Evolutionary conservation across 2,329 filamentous ascomycete genomes (phyloP), one percentile per base, ranked within the genome.

Genomic region (Monosporascus sp.): DNA sequence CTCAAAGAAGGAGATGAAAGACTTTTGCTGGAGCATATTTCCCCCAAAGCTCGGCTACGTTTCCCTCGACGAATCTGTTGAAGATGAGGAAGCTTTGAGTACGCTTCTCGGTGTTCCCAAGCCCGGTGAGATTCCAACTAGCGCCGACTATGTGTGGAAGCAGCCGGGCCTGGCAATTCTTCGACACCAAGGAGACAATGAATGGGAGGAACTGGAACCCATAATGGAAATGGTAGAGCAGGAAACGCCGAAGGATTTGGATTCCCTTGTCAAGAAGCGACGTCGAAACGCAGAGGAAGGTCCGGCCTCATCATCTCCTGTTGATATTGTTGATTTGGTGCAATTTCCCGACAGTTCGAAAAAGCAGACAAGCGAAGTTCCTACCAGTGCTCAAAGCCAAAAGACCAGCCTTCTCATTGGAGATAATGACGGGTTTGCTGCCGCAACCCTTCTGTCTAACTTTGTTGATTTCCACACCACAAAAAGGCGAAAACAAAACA

Each of bases 11-110:
- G 59, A 66, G 38, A 49, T 45, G 50, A 49, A 14, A 35, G 31
- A 59, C 37, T 57, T 68, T 49, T 52, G 58, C 11, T 68, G 65
- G 66, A 56, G 55, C 15, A 63, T 65, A 2, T 65, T 68, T 43
- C 52, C 56, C 27, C 54, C 52, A 8, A 60, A 50, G 6, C 39
- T 59, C 31, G 54, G 56, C 9, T 47, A 31, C 14, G 27, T 62
- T 27, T 44, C 52, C 15, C 48, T 62, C 5, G 56, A 53, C 39
- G 66, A 68, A 48, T 49, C 22, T 4, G 53, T 67, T 14, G 55
- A 63, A 2, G 58, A 37, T 6, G 54, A 56, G 8, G 48, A 50
- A 5, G 46, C 37, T 5, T 18, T 52, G 6, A 45, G 44, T 6
- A 15, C 35, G 4, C 22, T 56, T 5, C 45, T 62, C n/a, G 39